phyloP scores from a whole-genome alignment of 371 early-diverging fungal species.

The Mortierella sp. region DNA sequence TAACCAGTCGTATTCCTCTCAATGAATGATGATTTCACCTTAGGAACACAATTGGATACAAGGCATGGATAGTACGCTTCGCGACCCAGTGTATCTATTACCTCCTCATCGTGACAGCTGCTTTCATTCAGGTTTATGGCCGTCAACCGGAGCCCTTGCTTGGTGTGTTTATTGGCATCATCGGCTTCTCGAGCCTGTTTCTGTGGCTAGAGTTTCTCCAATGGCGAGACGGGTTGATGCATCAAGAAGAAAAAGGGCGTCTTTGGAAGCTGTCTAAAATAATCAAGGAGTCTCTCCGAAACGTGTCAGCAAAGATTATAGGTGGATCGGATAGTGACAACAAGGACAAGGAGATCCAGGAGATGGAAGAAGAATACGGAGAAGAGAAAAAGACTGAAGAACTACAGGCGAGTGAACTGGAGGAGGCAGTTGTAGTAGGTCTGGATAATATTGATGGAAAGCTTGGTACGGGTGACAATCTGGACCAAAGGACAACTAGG shows the following conservation, averaged over 20 bases:
- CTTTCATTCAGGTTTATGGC: conserved; percentile 24
- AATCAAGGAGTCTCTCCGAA: too few species aligned
- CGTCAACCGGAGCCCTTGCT: not conserved
- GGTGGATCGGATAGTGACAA: too few species aligned
- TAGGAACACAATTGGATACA: conserved; percentile 35
- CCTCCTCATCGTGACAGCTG: conserved; percentile 8
- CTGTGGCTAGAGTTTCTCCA: conserved; percentile 31
- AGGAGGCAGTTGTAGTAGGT: not conserved
- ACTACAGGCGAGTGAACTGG: too few species aligned
- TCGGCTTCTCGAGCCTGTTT: conserved; percentile 5
- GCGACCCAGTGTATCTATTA: conserved; percentile 22
- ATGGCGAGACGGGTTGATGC: too few species aligned
- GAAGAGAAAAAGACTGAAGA: too few species aligned
- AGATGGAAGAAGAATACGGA: too few species aligned
- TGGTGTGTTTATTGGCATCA: conserved; percentile 12
- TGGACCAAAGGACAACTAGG: too few species aligned
- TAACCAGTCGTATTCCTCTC: not conserved
- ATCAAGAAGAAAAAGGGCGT: too few species aligned
- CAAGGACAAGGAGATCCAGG: too few species aligned
- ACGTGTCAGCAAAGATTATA: too few species aligned
- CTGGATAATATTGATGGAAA: too few species aligned
- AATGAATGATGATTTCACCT: not conserved
- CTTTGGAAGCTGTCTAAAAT: too few species aligned
- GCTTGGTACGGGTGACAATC: not conserved
- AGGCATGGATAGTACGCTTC: conserved; percentile 26